Evolutionary conservation across 345 rosid species (phyloP).

Genomic region (Salix viminalis): DNA sequence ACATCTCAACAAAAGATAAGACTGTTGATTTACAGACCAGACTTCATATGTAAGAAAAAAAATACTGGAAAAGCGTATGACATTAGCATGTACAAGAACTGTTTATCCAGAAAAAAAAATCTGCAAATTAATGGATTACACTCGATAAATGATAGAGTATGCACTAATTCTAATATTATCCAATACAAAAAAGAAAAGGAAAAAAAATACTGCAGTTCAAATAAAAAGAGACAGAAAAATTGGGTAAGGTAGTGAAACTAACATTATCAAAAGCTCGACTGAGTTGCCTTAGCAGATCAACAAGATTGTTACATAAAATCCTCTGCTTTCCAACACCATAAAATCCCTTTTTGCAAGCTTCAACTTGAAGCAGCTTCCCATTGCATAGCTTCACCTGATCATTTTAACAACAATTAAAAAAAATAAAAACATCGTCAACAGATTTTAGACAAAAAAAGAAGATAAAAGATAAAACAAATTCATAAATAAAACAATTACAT

Average conservation of each 20-base stretch:
- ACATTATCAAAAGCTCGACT: slow-evolving; percentile 91
- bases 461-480: not conserved
- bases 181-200: not conserved
- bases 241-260: slow-evolving; percentile 11
- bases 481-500: slow-evolving; percentile 34
- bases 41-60: not conserved
- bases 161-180: not conserved
- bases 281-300: slow-evolving; percentile 85
- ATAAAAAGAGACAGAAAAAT: not conserved
- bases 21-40: not conserved
- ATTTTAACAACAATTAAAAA: not conserved
- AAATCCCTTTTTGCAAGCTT: slow-evolving; percentile 81
- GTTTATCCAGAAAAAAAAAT: slow-evolving; percentile 1
- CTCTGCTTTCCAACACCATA: slow-evolving; percentile 69
- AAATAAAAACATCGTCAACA: not conserved
- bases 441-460: not conserved
- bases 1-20: not conserved
- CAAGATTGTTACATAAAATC: slow-evolving; percentile 74
- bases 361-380: slow-evolving; percentile 82
- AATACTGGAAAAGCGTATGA: not conserved
- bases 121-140: not conserved
- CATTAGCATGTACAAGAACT: not conserved
- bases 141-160: not conserved
- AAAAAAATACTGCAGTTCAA: not conserved
- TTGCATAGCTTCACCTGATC: slow-evolving; percentile 88